Base-by-base conservation (phyloP, 2,329 filamentous ascomycete species). In the Calonectria henricotiae region DNA sequence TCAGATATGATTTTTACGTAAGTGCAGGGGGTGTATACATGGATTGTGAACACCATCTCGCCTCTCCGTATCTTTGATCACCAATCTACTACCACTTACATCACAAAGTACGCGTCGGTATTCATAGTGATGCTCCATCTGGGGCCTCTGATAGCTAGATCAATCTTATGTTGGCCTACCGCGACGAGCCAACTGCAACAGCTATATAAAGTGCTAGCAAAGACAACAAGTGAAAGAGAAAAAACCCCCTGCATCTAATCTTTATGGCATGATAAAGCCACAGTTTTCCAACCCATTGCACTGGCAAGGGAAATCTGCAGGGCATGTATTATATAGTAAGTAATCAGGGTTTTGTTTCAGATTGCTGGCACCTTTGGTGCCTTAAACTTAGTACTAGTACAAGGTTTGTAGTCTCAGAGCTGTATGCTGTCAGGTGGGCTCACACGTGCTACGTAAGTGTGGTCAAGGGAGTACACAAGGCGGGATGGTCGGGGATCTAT, bases 381-480 rank as follows among this genome's bases (percentile, higher is more conserved):
- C 12, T 17, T 39, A 15, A 23, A 39, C n/a, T 13, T 58, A 15
- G 12, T 54, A 54, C 37, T 39, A 7, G 32, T 58, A 25, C 32
- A 58, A 58, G 51, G 51, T 25, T 58, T 58, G 51, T 58, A 37
- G 51, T 5, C 20, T 58, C 17, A 25, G 43, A 11, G 20, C 17
- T 12, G 12, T 15, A 15, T 58, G 51, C 35, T 23, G 32, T 58
- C n/a, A 58, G 37, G 51, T 58, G 51, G 51, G 20, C 32, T 58
- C 51, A 25, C 51, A 58, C 51, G 51, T 58, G 51, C 51, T 58
- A 58, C 51, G 51, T 39, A 39, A 58, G 51, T 32, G 20, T 35
- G 35, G 51, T 30, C 13, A 27, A 39, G 32, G n/a, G 20, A 58
- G 35, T 37, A 25, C 32, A 37, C 20, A 37, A 58, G 32, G 35